Percentiles rank a stretch among this genome's conserved stretches.
Evolutionary conservation across 768 basidiomycete species (phyloP).

Genomic region (Pleurotus sapidus): DNA sequence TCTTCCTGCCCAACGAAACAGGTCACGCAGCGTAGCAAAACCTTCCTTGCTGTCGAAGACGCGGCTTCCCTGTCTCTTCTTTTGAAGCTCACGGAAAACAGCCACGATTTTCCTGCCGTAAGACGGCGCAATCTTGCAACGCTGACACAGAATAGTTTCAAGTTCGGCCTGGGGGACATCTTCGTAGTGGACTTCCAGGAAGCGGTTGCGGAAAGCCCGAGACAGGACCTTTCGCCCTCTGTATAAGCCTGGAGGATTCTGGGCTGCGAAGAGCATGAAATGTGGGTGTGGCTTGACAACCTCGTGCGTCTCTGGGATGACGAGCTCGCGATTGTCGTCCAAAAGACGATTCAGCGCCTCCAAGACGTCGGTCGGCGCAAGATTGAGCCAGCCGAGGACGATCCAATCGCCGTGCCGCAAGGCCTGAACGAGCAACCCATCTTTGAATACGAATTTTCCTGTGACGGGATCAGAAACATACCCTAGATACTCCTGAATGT

Average conservation of each 20-base stretch:
- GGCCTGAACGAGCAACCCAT: slow-evolving; percentile 91
- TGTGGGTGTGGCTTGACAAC: slow-evolving; percentile 90
- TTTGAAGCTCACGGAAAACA: no score
- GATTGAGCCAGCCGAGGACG: slow-evolving; percentile 94
- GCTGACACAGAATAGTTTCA: no score
- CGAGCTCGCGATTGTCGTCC: slow-evolving; percentile 95
- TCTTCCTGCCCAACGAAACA: no score
- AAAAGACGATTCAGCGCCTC: slow-evolving; percentile 95
- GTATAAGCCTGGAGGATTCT: no score
- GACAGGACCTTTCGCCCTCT: no score
- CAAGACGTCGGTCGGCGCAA: slow-evolving; percentile 96
- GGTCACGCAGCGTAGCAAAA: slow-evolving; percentile 93
- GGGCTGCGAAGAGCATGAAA: no score
- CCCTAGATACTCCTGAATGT: slow-evolving; percentile 98
- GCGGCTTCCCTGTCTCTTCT: no score
- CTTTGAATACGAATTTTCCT: slow-evolving; percentile 93
- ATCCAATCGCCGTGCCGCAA: slow-evolving; percentile 96
- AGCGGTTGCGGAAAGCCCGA: no score
- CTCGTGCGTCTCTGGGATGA: slow-evolving; percentile 95
- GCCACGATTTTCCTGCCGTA: no score
- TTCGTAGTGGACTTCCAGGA: no score
- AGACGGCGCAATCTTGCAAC: no score
- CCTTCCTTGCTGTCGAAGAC: slow-evolving; percentile 94
- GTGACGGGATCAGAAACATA: slow-evolving; percentile 90
- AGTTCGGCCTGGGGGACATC: no score